Percentiles rank a stretch among this genome's conserved stretches.
These are phyloP conservation scores for Exophiala calicioides DNA, from an alignment of 2,329 filamentous ascomycete genomes.

Conservation along the genomic window DNA sequence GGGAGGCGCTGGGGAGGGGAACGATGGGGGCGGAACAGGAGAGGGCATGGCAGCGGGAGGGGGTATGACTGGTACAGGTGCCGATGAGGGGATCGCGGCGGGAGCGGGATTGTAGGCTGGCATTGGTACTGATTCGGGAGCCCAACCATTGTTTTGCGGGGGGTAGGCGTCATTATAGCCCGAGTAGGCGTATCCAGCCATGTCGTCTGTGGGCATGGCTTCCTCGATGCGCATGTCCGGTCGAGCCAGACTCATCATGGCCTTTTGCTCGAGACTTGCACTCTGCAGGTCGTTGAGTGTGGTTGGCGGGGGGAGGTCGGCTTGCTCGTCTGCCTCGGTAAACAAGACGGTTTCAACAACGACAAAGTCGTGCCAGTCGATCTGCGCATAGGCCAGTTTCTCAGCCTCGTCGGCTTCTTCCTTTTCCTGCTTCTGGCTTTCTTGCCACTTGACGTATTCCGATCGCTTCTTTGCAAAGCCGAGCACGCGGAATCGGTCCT, in stretches of 20 bases:
- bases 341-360: slow-evolving; percentile 95
- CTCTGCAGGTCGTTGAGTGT: slow-evolving; percentile 90
- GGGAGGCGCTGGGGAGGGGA: slow-evolving; percentile 50
- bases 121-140: slow-evolving; percentile 35
- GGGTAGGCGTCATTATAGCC: slow-evolving; percentile 43
- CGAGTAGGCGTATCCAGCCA: slow-evolving; percentile 52
- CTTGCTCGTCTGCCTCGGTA: slow-evolving; percentile 81
- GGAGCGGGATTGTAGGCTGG: slow-evolving; percentile 31
- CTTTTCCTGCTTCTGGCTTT: slow-evolving; percentile 81
- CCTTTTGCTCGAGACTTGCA: slow-evolving; percentile 91
- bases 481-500: slow-evolving; percentile 78
- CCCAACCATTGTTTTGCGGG: slow-evolving; percentile 38
- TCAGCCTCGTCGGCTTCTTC: slow-evolving; percentile 86
- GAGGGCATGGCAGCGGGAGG: slow-evolving; percentile 59
- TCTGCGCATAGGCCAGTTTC: slow-evolving; percentile 73
- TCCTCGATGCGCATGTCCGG: slow-evolving; percentile 84
- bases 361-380: slow-evolving; percentile 98
- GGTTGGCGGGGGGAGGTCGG: slow-evolving; percentile 83
- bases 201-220: slow-evolving; percentile 81
- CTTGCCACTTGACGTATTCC: slow-evolving; percentile 82
- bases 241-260: slow-evolving; percentile 79
- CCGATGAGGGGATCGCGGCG: slow-evolving; percentile 32
- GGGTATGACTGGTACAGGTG: not conserved
- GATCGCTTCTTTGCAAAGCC: slow-evolving; percentile 80
- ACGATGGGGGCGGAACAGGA: slow-evolving; percentile 75